phyloP scores from a whole-genome alignment of 805 yeast species.

The Candida ponderosae region DNA sequence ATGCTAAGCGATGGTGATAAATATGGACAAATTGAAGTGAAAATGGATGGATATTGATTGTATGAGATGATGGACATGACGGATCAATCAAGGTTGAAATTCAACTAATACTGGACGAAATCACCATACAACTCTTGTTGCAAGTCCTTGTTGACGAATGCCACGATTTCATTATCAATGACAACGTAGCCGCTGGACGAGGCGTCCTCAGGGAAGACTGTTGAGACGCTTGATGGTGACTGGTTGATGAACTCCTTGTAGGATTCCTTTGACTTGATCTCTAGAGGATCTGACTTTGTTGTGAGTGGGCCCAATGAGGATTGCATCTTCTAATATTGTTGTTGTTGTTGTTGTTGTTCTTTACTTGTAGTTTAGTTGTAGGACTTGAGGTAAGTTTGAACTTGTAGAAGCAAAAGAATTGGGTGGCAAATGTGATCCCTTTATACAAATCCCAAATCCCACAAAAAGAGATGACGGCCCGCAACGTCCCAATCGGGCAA shows the following conservation, averaged over 20 bases:
- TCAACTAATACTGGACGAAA: too few relatives aligned
- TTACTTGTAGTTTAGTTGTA: background rate
- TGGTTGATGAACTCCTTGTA: constrained; percentile 29
- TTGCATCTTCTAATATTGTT: too few relatives aligned
- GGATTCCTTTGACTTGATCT: constrained; percentile 30
- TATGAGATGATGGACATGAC: too few relatives aligned
- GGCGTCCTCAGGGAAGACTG: constrained; percentile 28
- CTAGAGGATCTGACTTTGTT: constrained; percentile 28
- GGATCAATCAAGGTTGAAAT: background rate
- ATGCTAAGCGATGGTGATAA: too few relatives aligned
- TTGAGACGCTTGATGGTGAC: constrained; percentile 22
- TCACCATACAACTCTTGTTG: background rate
- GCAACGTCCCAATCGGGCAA: too few relatives aligned
- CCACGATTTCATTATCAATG: constrained; percentile 26
- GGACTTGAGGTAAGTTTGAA: too few relatives aligned
- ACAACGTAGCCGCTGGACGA: constrained; percentile 27
- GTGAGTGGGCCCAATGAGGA: background rate
- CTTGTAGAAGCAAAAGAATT: too few relatives aligned
- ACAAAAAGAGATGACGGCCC: too few relatives aligned
- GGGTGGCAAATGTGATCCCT: too few relatives aligned
- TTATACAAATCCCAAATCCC: too few relatives aligned
- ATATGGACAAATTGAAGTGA: too few relatives aligned
- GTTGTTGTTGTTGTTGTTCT: background rate
- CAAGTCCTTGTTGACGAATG: constrained; percentile 6
- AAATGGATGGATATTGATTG: too few relatives aligned